These are phyloP conservation scores for Pezicula rhizophila DNA, from an alignment of 2,329 filamentous ascomycete genomes.

Conservation along the genomic window DNA sequence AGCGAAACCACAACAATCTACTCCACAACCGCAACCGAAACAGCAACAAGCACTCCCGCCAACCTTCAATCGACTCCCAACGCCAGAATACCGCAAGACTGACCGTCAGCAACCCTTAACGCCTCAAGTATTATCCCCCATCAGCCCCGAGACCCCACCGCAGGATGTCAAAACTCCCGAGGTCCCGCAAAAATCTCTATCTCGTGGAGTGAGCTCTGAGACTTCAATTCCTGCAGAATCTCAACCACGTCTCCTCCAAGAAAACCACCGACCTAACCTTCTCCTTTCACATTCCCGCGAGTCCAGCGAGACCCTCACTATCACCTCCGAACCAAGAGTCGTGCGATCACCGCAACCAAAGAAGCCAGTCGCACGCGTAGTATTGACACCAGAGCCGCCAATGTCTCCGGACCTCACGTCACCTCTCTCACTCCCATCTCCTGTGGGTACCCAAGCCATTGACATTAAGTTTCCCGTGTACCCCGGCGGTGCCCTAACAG, in stretches of 20 bases:
- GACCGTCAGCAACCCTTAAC: conserved; percentile 13
- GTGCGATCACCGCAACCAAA: conserved; percentile 21
- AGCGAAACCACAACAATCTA: conserved; percentile 5
- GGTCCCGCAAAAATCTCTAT: conserved; percentile 17
- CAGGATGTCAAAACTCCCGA: conserved; percentile 11
- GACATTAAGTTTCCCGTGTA: conserved; percentile 15
- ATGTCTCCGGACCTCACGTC: conserved; percentile 11
- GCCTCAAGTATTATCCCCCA: conserved; percentile 15
- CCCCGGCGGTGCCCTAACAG: conserved; percentile 8
- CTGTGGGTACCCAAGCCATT: neutral
- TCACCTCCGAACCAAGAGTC: conserved; percentile 17
- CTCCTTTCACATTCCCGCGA: conserved; percentile 14
- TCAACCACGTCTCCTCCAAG: neutral
- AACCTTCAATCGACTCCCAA: conserved; percentile 14
- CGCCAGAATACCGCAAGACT: conserved; percentile 18
- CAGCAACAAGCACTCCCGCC: conserved; percentile 4
- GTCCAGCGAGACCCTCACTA: conserved; percentile 21
- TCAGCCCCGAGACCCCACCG: conserved; percentile 18
- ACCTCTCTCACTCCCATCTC: conserved; percentile 6
- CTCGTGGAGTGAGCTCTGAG: conserved; percentile 5
- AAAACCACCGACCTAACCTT: conserved; percentile 6
- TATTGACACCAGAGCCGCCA: conserved; percentile 19
- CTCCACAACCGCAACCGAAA: conserved; percentile 1
- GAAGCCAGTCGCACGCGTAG: conserved; percentile 14
- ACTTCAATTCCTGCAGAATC: neutral